A percentile compares a stretch with the other conserved stretches of the same genome.
phyloP scores from a whole-genome alignment of 345 rosid genomes.

The Populus tremula region DNA sequence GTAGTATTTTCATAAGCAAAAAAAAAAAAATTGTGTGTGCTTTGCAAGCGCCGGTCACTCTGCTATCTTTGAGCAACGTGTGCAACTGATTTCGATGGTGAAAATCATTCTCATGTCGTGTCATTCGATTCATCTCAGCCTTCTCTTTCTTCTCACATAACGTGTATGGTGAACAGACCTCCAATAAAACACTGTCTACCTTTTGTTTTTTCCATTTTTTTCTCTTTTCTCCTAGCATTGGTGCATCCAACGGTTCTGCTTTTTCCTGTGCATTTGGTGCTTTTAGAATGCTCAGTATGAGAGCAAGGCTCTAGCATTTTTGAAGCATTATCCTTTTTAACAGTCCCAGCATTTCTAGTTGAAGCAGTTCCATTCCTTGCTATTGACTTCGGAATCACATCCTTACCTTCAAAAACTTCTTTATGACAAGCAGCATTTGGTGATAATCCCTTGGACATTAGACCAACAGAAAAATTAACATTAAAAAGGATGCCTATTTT shows the following conservation, averaged over 20 bases:
- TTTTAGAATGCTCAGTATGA: constrained; percentile 11
- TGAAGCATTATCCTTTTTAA: constrained; percentile 16
- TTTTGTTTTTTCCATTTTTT: too few species aligned
- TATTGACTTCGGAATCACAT: constrained; percentile 21
- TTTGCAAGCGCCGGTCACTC: too few species aligned
- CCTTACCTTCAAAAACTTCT: constrained; percentile 25
- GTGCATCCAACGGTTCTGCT: constrained; percentile 1
- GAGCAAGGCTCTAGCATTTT: constrained; percentile 22
- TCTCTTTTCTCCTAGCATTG: too few species aligned
- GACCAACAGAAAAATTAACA: constrained; percentile 11
- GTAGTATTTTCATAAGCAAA: too few species aligned
- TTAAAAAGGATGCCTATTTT: neutral
- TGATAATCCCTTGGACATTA: constrained; percentile 22
- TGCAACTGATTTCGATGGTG: too few species aligned
- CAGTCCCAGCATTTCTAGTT: constrained; percentile 8
- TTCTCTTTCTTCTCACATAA: too few species aligned
- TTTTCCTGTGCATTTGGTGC: constrained; percentile 10
- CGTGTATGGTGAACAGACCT: too few species aligned
- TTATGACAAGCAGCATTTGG: constrained; percentile 15
- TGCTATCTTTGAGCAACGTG: too few species aligned
- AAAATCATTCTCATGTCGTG: too few species aligned
- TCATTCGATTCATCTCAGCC: too few species aligned
- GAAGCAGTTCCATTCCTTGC: constrained; percentile 29
- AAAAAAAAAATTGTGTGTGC: too few species aligned
- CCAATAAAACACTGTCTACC: too few species aligned